Evolutionary conservation across 257 asterid genomes (phyloP), one percentile per base, ranked within the genome.

Genomic region (Handroanthus guayacan): DNA sequence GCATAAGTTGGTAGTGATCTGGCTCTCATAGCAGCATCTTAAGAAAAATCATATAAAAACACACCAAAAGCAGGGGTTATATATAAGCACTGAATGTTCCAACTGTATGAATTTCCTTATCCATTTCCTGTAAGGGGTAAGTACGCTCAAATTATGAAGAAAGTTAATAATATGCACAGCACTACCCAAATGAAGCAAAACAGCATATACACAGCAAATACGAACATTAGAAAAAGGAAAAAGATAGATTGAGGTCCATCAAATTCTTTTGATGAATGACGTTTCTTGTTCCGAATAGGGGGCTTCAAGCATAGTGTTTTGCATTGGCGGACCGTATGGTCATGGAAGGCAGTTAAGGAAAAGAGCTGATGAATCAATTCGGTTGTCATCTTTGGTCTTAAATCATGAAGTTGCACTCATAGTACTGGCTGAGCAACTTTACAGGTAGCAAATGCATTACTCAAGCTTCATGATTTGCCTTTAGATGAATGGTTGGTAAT

Each of bases 291-390:
- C 62, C 36, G 62, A 52, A 47, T 50, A 89, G 97, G 97, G 96
- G 39, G 86, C 94, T 71, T 85, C 94, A 38, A 85, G 86, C 87
- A 80, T 92, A 50, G 67, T 88, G 56, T 92, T 92, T 78, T 89
- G 99, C 87, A 86, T 94, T 0, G 99, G 97, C 0, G 97, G 99
- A 45, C 92, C 99, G 16, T 90, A 92, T 66, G 99, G 99, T 20
- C 99, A 89, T 70, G 97, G 97, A 65, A 78, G 77, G 64, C 91
- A 85, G 62, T 39, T 90, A 83, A 82, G 89, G 71, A 85, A 84
- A 70, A 84, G 99, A 82, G 97, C 97, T 14, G 85, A 94, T 39
- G 61, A 78, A 4, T 81, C 95, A 20, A 82, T 94, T 62, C 87
- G 75, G 76, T 73, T 92, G 75, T 94, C 99, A 17, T 88, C 97